These are phyloP conservation scores for Arachnomyces sp. DNA, from an alignment of 2,329 filamentous ascomycete species.

Conservation along the genomic window DNA sequence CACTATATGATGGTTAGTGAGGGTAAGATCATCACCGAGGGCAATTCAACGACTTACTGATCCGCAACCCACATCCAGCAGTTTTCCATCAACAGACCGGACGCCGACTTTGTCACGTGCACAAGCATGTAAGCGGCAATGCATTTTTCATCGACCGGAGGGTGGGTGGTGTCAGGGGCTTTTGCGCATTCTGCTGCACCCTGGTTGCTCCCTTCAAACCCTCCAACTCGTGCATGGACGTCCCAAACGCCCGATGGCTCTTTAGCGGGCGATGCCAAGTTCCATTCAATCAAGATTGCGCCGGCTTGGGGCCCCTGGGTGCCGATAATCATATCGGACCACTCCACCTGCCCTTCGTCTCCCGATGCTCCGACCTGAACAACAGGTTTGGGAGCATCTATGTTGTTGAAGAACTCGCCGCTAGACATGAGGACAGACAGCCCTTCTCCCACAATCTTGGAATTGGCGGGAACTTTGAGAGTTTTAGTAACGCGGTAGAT, in stretches of 20 bases:
- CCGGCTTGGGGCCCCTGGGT: constrained; percentile 28
- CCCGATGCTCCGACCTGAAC: constrained; percentile 20
- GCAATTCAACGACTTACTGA: constrained; percentile 6
- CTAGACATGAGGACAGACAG: constrained; percentile 27
- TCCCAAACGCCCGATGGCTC: constrained; percentile 24
- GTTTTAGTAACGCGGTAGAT: constrained; percentile 64
- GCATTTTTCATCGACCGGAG: constrained; percentile 14
- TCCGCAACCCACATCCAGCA: constrained; percentile 20
- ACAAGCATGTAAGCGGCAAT: constrained; percentile 44
- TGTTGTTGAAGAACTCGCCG: constrained; percentile 22
- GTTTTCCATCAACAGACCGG: constrained; percentile 20
- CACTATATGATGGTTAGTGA: constrained; percentile 53
- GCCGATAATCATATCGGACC: constrained; percentile 29
- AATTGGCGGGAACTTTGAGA: constrained; percentile 53
- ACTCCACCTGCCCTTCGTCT: constrained; percentile 28
- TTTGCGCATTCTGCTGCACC: constrained; percentile 24
- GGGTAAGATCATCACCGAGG: constrained; percentile 24
- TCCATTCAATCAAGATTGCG: constrained; percentile 30
- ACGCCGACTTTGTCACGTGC: constrained; percentile 51
- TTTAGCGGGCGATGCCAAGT: constrained; percentile 22
- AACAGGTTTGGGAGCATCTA: constrained; percentile 16
- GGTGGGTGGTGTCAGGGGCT: not conserved
- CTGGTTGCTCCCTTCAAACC: constrained; percentile 27
- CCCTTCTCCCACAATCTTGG: constrained; percentile 53
- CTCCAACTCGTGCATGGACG: constrained; percentile 31